Evolutionary conservation across 441 rosid genomes (phyloP).

Genomic region (Populus hybrid): DNA sequence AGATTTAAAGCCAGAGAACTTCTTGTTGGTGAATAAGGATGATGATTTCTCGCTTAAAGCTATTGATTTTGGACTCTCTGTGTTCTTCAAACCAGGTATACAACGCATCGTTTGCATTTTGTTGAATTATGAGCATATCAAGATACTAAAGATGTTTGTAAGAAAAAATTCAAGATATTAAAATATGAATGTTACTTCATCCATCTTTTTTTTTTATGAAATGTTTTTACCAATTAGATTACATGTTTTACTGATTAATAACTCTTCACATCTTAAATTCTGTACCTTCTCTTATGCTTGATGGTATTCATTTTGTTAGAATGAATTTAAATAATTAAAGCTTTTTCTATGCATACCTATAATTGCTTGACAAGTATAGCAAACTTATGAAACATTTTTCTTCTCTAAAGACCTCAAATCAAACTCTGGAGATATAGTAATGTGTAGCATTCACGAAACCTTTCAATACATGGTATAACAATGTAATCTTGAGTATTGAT

Average conservation of each 20-base stretch:
- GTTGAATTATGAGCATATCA: background rate
- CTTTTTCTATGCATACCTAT: background rate
- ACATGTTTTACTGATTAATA: background rate
- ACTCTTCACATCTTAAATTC: background rate
- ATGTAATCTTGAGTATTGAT: background rate
- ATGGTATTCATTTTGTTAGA: background rate
- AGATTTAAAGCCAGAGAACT: conserved; percentile 94
- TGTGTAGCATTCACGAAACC: background rate
- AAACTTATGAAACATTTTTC: background rate
- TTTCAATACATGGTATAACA: background rate
- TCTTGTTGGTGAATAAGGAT: conserved; percentile 91
- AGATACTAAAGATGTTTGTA: background rate
- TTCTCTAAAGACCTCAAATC: background rate
- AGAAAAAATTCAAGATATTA: background rate
- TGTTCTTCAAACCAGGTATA: conserved; percentile 94
- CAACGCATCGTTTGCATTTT: background rate
- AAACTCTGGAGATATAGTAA: background rate
- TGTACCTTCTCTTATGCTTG: background rate
- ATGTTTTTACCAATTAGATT: background rate
- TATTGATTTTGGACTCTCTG: conserved; percentile 96
- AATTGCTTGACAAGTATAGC: background rate
- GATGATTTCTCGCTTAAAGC: conserved; percentile 97
- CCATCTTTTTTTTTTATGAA: background rate
- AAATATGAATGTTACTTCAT: background rate
- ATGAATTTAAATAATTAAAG: background rate